Evolutionary conservation across 208 protist genomes (phyloP).

Genomic region (Leishmania tarentolae): DNA sequence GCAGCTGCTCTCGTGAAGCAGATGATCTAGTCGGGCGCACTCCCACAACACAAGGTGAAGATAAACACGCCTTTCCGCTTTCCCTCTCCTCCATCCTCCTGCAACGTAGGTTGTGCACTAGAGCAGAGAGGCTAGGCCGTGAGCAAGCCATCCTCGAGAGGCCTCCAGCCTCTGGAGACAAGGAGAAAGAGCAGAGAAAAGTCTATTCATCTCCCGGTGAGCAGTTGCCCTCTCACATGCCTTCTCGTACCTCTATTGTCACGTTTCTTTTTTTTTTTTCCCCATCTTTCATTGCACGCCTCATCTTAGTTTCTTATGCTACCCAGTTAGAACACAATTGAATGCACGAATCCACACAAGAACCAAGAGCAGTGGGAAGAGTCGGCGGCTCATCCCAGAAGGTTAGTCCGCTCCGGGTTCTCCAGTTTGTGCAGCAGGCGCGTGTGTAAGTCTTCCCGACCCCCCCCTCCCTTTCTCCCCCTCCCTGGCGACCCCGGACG

Average conservation of each 20-base stretch:
- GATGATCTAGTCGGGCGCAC: background rate
- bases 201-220: background rate
- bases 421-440: background rate
- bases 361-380: background rate
- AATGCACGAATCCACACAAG: background rate
- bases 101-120: background rate
- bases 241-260: background rate
- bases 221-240: background rate
- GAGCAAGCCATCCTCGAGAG: background rate
- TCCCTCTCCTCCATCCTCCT: background rate
- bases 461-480: background rate
- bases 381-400: background rate
- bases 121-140: background rate
- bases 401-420: background rate
- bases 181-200: background rate
- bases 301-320: slow-evolving; percentile 15
- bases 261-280: background rate
- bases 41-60: background rate
- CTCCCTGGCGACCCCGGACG: background rate
- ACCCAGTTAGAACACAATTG: background rate
- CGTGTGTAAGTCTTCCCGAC: background rate
- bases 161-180: background rate
- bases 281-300: background rate
- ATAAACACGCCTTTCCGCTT: background rate
- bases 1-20: background rate